Evolutionary conservation across 129 eudicot genomes (phyloP).

Genomic region (Escallonia herrerae): DNA sequence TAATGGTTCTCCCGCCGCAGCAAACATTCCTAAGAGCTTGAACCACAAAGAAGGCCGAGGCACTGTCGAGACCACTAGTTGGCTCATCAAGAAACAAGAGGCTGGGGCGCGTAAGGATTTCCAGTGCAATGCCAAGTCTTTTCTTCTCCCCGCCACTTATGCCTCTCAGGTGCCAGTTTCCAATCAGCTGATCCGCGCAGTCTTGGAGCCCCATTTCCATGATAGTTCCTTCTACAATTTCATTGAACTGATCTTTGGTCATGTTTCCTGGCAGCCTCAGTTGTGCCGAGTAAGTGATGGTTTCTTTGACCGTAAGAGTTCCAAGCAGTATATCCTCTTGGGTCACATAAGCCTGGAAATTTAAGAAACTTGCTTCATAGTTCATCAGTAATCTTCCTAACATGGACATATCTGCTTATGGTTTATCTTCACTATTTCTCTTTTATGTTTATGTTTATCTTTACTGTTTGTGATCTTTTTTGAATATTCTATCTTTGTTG

Average conservation of each 20-base stretch:
- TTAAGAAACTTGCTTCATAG: too few species aligned
- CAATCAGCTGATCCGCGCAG: slow-evolving; percentile 56
- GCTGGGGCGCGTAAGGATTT: slow-evolving; percentile 59
- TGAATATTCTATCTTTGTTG: too few species aligned
- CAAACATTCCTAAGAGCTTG: slow-evolving; percentile 55
- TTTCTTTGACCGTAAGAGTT: slow-evolving; percentile 70
- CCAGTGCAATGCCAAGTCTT: slow-evolving; percentile 70
- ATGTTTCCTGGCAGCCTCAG: slow-evolving; percentile 44
- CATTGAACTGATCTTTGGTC: slow-evolving; percentile 34
- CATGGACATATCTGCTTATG: too few species aligned
- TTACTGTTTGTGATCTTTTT: too few species aligned
- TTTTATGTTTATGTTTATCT: too few species aligned
- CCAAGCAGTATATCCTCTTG: slow-evolving; percentile 68
- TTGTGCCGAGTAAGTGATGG: slow-evolving; percentile 65
- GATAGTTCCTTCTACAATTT: slow-evolving; percentile 49
- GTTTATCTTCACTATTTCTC: too few species aligned
- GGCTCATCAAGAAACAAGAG: slow-evolving; percentile 86
- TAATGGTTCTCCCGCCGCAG: slow-evolving; percentile 46
- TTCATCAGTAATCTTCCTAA: too few species aligned
- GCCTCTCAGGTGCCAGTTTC: slow-evolving; percentile 89
- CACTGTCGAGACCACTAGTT: slow-evolving; percentile 80
- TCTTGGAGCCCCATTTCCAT: slow-evolving; percentile 83
- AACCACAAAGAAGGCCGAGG: slow-evolving; percentile 71
- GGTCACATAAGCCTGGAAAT: slow-evolving; percentile 66
- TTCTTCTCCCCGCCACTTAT: slow-evolving; percentile 90